Evolutionary conservation across 2,329 filamentous ascomycete genomes (phyloP), one percentile per base, ranked within the genome.

Genomic region (Alternaria sp.): DNA sequence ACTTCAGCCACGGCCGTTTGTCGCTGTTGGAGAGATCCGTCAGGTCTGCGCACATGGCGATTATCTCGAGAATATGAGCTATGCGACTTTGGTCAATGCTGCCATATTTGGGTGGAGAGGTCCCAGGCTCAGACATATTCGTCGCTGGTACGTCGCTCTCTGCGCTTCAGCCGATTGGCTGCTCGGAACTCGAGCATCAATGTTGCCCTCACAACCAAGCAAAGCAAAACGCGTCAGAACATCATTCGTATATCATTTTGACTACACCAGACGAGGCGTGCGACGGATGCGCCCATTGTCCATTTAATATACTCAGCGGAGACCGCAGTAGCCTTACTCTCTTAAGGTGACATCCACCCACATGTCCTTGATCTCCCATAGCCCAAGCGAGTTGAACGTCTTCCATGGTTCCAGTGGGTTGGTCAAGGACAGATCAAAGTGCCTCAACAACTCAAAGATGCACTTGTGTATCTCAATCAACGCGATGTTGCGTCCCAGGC

Each of bases 401-500:
- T 70, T 72, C 76, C 76, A 79, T 41, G 74, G 75, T 58, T 73
- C 57, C 28, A 67, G 55, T 2, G 76, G 76, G 57, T 78, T 70
- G 14, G 70, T 70, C 45, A 79, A 54, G 12, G 71, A 70, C 55
- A 79, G 71, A 55, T 79, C 76, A 63, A 80, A 80, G 26, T 74
- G 60, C 28, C 74, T 67, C 45, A 76, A 62, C 51, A 78, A 62
- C 77, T 86, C 83, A 20, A 83, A 80, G 30, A 82, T 74, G 3
- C 79, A 67, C 67, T 81, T 81, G 58, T 80, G 72, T n/a, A 81
- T 70, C 69, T 81, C 79, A 37, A 81, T 71, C 50, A 74, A 53
- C 9, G 79, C 79, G 23, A 81, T 67, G 5, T 70, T 69, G 30
- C 60, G 68, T 10, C 79, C 79, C 47, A 81, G 58, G 59, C 79